Percentiles rank a stretch among this genome's conserved stretches.
Conservation (phyloP, 148 eudicot species). For the Amaranthus cruentus region DNA sequence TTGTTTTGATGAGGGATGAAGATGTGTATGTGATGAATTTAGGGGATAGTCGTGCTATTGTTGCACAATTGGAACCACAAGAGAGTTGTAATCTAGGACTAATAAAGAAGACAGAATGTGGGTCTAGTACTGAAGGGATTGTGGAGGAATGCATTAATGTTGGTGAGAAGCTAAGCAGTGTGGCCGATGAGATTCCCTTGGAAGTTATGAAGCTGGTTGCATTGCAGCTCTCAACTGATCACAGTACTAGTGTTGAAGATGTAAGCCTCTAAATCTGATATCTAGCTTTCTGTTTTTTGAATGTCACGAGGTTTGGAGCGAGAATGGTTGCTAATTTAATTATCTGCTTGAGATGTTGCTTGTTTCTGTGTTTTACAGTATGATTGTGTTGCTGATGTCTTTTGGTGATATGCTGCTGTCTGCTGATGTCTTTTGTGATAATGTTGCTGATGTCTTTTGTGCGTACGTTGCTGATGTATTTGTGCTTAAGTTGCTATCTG, state of each 20-base stretch:
- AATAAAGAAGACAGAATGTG: constrained; percentile 34
- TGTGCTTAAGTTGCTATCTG: constrained; percentile 3
- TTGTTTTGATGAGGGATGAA: constrained; percentile 90
- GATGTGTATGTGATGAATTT: constrained; percentile 99
- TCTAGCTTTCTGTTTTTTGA: not conserved
- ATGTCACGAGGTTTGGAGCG: not conserved
- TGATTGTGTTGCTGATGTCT: constrained; percentile 1
- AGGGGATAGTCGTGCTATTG: constrained; percentile 98
- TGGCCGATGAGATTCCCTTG: constrained; percentile 36
- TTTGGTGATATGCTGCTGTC: constrained; percentile 3
- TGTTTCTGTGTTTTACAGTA: not conserved
- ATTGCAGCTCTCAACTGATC: constrained; percentile 92
- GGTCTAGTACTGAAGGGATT: constrained; percentile 49
- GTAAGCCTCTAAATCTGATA: constrained; percentile 40
- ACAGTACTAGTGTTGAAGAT: constrained; percentile 92
- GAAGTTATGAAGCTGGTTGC: constrained; percentile 57
- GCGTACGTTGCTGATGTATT: not conserved
- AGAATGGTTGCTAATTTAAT: constrained; percentile 1
- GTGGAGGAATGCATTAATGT: constrained; percentile 53
- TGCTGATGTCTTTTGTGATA: not conserved
- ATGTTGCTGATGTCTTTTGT: constrained; percentile 10
- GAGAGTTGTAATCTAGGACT: constrained; percentile 33
- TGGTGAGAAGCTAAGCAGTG: constrained; percentile 35
- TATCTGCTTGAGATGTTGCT: constrained; percentile 15
- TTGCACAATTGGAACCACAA: constrained; percentile 57